Conservation (phyloP, 2,329 filamentous ascomycete genomes). For the Fusarium sororula region DNA sequence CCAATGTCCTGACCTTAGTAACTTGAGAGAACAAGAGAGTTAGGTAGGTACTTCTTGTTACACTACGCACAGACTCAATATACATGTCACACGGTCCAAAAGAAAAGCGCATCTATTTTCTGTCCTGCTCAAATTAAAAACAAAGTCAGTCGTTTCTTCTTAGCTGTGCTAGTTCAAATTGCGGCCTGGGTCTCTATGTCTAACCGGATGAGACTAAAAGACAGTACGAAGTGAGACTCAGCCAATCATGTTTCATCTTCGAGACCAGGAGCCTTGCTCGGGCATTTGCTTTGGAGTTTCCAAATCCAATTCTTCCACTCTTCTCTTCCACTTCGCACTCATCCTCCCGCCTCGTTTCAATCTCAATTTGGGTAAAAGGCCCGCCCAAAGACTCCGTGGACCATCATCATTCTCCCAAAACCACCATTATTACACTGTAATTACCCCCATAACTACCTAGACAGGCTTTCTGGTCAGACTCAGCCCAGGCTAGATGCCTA, state of each 20-base stretch:
- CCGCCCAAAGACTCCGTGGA: constrained; percentile 27
- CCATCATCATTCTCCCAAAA: constrained; percentile 16
- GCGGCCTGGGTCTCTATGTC: constrained; percentile 13
- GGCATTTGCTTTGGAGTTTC: constrained; percentile 5
- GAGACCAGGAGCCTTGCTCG: constrained; percentile 14
- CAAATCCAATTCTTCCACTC: constrained; percentile 3
- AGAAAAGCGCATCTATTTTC: neutral
- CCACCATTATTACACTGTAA: neutral
- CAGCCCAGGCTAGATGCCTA: constrained; percentile 1
- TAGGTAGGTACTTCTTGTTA: neutral
- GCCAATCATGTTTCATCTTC: constrained; percentile 35
- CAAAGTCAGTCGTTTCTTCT: neutral
- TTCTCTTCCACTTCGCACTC: neutral
- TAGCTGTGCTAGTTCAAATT: constrained; percentile 10
- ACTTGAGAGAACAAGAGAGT: neutral
- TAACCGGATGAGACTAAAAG: constrained; percentile 27
- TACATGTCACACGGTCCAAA: constrained; percentile 5
- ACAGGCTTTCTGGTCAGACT: constrained; percentile 36
- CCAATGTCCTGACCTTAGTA: neutral
- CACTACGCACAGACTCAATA: constrained; percentile 7
- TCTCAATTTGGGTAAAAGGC: constrained; percentile 32
- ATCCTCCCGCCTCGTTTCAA: constrained; percentile 6
- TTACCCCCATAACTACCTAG: constrained; percentile 15
- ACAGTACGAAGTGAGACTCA: constrained; percentile 26
- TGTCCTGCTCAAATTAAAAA: constrained; percentile 16